Evolutionary conservation across 352 stramenopile species (phyloP).

Genomic region (Detonula confervacea): DNA sequence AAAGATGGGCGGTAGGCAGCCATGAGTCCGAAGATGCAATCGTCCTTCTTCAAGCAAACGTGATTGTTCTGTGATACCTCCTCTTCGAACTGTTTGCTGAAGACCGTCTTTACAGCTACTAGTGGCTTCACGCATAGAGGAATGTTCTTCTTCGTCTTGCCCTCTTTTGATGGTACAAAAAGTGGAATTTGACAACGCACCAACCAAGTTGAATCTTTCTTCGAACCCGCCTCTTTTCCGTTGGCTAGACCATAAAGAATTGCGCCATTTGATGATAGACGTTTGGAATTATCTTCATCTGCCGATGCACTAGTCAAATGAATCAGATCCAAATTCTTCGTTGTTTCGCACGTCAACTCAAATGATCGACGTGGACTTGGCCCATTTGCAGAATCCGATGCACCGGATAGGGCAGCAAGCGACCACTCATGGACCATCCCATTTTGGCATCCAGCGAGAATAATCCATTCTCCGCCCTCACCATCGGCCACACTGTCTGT

Average conservation of each 20-base stretch:
- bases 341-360: conserved; percentile 11
- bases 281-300: neutral
- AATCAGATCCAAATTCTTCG: conserved; percentile 12
- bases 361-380: conserved; percentile 31
- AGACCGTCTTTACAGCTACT: conserved; percentile 8
- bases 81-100: too few species aligned
- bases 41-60: conserved; percentile 36
- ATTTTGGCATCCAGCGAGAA: conserved; percentile 67
- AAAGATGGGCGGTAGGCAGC: conserved; percentile 37
- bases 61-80: conserved; percentile 17
- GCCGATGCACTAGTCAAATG: conserved; percentile 21
- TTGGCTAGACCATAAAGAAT: conserved; percentile 24
- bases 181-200: conserved; percentile 11
- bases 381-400: neutral
- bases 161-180: neutral
- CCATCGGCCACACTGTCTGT: conserved; percentile 6
- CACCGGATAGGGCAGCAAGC: conserved; percentile 29
- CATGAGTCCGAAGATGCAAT: conserved; percentile 45
- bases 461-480: conserved; percentile 51
- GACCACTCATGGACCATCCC: conserved; percentile 66
- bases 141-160: neutral
- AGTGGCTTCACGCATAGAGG: neutral
- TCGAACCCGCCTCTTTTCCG: conserved; percentile 7
- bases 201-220: conserved; percentile 6
- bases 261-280: neutral